phyloP scores from a whole-genome alignment of 2,329 filamentous ascomycete genomes.

The Onygenales sp. region DNA sequence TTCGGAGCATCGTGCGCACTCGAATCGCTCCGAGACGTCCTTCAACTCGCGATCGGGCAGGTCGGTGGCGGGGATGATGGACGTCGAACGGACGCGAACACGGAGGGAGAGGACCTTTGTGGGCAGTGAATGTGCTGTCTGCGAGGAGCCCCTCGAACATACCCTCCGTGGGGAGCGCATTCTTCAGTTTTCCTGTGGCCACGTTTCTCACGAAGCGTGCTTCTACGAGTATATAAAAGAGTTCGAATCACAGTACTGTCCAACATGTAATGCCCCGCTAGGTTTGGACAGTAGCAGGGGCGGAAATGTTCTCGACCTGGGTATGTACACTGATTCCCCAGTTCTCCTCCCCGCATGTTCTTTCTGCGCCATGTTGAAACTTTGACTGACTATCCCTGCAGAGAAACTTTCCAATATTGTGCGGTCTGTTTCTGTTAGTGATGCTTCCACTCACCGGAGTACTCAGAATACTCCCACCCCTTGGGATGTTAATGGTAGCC shows the following conservation, averaged over 20 bases:
- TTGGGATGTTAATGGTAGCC: slow-evolving; percentile 43
- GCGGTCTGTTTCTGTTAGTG: slow-evolving; percentile 64
- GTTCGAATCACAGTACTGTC: slow-evolving; percentile 87
- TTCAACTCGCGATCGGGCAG: slow-evolving; percentile 30
- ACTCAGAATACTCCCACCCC: slow-evolving; percentile 49
- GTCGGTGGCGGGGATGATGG: slow-evolving; percentile 56
- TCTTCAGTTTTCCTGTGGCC: slow-evolving; percentile 90
- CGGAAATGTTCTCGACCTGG: slow-evolving; percentile 85
- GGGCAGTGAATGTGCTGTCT: slow-evolving; percentile 88
- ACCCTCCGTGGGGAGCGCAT: slow-evolving; percentile 89
- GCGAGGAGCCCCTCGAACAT: slow-evolving; percentile 92
- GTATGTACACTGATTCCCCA: slow-evolving; percentile 36
- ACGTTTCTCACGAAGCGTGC: slow-evolving; percentile 95
- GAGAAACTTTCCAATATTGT: slow-evolving; percentile 94
- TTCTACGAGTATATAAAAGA: slow-evolving; percentile 98
- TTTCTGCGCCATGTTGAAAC: neutral
- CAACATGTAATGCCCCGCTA: slow-evolving; percentile 82
- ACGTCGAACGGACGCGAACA: slow-evolving; percentile 66
- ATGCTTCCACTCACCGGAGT: slow-evolving; percentile 44
- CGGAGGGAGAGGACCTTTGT: slow-evolving; percentile 91
- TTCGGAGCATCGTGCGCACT: slow-evolving; percentile 13
- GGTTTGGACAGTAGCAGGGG: slow-evolving; percentile 87
- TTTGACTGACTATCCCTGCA: slow-evolving; percentile 29
- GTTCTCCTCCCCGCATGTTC: too few species aligned
- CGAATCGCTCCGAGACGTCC: slow-evolving; percentile 24